phyloP scores from a whole-genome alignment of 2,329 filamentous ascomycete species.

The Ceratocystis cacaofunesta region DNA sequence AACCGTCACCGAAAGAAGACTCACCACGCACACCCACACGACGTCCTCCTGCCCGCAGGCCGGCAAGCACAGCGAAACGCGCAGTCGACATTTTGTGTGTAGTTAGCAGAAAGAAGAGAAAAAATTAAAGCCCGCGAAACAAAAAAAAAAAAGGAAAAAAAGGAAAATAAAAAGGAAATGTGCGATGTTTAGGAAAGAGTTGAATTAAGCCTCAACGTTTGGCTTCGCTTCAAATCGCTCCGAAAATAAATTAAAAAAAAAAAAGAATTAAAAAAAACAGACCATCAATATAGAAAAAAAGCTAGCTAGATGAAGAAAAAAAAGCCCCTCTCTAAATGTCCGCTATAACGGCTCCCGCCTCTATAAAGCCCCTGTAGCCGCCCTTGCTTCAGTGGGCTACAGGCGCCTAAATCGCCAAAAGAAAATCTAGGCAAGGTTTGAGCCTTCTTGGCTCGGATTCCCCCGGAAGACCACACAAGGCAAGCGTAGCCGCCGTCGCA shows the following conservation, averaged over 20 bases:
- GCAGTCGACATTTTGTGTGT: slow-evolving; percentile 14
- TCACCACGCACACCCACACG: slow-evolving; percentile 11
- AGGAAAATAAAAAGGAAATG: not conserved
- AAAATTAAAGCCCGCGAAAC: slow-evolving; percentile 1
- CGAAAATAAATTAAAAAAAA: slow-evolving; percentile 1
- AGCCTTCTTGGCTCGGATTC: slow-evolving; percentile 15
- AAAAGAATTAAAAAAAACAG: not conserved
- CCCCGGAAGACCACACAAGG: slow-evolving; percentile 15
- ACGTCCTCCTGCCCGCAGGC: slow-evolving; percentile 16
- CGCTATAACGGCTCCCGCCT: not conserved
- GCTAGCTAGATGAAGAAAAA: not conserved
- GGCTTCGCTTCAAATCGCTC: not conserved
- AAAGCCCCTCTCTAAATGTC: not conserved
- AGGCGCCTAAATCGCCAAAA: not conserved
- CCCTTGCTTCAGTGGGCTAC: not conserved
- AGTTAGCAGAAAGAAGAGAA: not conserved
- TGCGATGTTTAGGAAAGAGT: not conserved
- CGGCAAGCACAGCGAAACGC: slow-evolving; percentile 16
- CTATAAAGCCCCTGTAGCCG: not conserved
- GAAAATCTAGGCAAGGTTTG: not conserved
- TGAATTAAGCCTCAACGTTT: not conserved
- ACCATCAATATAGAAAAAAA: not conserved
- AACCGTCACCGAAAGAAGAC: not conserved
- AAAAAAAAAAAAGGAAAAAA: not conserved
- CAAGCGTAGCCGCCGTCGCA: slow-evolving; percentile 16